Evolutionary conservation across 139 green algal species (phyloP).

Genomic region (Raphidocelis subcapitata): DNA sequence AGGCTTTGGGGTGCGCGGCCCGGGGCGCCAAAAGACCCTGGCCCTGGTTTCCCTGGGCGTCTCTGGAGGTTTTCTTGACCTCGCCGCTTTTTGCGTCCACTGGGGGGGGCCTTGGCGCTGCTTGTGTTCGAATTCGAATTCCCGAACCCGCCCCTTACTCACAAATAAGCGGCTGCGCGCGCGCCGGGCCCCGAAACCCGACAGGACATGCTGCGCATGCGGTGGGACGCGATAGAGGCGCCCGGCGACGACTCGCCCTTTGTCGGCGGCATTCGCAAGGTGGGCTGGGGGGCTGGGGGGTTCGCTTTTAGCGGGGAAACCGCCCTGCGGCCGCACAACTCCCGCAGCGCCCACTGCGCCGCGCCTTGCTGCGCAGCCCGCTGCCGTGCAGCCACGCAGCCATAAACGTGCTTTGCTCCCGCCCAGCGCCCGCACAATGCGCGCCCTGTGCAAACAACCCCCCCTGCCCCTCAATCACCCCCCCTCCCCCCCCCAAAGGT

Average conservation of each 20-base stretch:
- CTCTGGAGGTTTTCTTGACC: not conserved
- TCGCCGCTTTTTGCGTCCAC: not conserved
- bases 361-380: too few species aligned
- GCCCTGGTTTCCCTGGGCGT: too few species aligned
- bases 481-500: too few species aligned
- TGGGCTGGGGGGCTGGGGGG: too few species aligned
- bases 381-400: too few species aligned
- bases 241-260: slow-evolving; percentile 91
- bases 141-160: not conserved
- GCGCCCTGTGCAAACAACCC: not conserved
- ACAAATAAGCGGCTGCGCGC: not conserved
- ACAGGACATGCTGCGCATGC: slow-evolving; percentile 50
- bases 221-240: slow-evolving; percentile 68
- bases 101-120: not conserved
- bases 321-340: too few species aligned
- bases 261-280: slow-evolving; percentile 58
- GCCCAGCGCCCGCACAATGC: not conserved
- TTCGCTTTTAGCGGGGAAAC: too few species aligned
- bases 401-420: not conserved
- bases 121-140: not conserved
- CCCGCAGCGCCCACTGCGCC: not conserved
- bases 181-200: too few species aligned
- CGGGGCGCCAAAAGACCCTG: too few species aligned
- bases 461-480: not conserved
- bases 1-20: slow-evolving; percentile 61